phyloP scores from a whole-genome alignment of 2,329 filamentous ascomycete genomes.

The Hypoxylon sp. region DNA sequence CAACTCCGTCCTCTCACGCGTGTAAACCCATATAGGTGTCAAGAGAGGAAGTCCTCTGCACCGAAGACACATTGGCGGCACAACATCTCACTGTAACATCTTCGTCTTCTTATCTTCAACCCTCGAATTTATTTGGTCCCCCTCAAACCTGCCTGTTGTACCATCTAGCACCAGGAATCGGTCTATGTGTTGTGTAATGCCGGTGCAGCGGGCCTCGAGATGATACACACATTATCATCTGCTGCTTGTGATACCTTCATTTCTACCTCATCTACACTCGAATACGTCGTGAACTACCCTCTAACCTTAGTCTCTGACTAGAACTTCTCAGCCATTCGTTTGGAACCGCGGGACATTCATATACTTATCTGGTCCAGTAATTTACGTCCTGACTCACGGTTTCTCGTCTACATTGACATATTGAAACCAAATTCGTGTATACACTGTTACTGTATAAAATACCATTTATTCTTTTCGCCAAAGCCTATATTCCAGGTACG shows the following conservation, averaged over 20 bases:
- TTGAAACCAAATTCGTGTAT: neutral
- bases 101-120: conserved; percentile 23
- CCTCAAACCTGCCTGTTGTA: conserved; percentile 38
- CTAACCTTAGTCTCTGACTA: conserved; percentile 17
- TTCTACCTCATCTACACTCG: conserved; percentile 27
- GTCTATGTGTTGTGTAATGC: conserved; percentile 46
- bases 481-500: conserved; percentile 7
- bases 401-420: neutral
- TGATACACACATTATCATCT: conserved; percentile 45
- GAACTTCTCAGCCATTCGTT: neutral
- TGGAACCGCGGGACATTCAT: conserved; percentile 2
- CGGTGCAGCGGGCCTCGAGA: conserved; percentile 43
- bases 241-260: conserved; percentile 41
- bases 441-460: conserved; percentile 7
- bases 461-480: neutral
- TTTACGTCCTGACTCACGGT: conserved; percentile 17
- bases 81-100: conserved; percentile 34
- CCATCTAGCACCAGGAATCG: conserved; percentile 40
- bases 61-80: conserved; percentile 40
- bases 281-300: conserved; percentile 28
- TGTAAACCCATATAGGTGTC: conserved; percentile 38
- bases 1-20: conserved; percentile 28
- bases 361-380: neutral
- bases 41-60: conserved; percentile 35
- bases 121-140: conserved; percentile 37